Evolutionary conservation across 768 basidiomycete genomes (phyloP), one percentile per base, ranked within the genome.

Genomic region (Brasilioporus rufonigricans): DNA sequence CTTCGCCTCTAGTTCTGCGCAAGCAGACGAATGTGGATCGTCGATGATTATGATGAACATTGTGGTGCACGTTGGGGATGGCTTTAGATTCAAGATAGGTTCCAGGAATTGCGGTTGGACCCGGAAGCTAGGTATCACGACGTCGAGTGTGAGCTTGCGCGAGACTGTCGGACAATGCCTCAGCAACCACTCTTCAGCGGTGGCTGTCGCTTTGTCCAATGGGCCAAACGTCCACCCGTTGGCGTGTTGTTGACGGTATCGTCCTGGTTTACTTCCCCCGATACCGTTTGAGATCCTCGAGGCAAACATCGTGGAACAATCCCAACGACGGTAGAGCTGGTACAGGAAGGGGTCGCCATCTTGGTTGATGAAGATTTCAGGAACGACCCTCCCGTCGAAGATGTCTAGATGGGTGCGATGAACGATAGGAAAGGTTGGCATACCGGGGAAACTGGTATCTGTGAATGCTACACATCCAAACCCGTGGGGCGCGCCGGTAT

Each of bases 11-110:
- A 86, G 73, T 14, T 73, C 68, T 4, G 51, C n/a, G 26, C 77
- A 72, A 21, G 61, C 49, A 0, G 74, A 68, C 0, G 83, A 80
- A 7, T 53, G n/a, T 0, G 82, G 82, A 60, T 84, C 64, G 56
- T 85, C 84, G 31, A 84, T 64, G 50, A 84, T 80, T 64, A 85
- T 70, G 51, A 85, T 80, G 62, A 80, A 83, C 79, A 81, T 82
- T 0, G 76, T 75, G 1, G 68, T 72, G 57, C 77, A 78, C 0
- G 76, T 75, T 1, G 65, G 10, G 0, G 82, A 77, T 2, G 74
- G 59, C 44, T 73, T 50, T n/a, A 85, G 71, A 7, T 61, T 60
- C 11, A 84, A 66, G n/a, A 84, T 78, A 3, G 52, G 50, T 21
- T 76, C 70, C 27, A 86, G 70, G 48, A 78, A 72, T 1, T 36